Evolutionary conservation across 2,329 filamentous ascomycete genomes (phyloP).

Genomic region (Fusarium sororula): DNA sequence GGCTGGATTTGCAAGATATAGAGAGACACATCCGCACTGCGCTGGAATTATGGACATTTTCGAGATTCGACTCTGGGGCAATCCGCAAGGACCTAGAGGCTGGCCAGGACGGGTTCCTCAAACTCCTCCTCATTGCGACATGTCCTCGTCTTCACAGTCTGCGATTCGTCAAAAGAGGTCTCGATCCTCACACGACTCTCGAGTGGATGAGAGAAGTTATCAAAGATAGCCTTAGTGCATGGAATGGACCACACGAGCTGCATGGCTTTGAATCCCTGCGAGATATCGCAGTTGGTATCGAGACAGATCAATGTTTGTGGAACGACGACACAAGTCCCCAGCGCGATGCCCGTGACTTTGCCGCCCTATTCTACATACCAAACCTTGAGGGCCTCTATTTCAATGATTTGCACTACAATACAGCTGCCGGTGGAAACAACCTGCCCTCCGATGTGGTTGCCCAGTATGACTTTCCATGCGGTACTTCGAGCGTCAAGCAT

Average conservation of each 20-base stretch:
- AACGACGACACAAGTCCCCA: no score
- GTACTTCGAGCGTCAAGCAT: conserved; percentile 5
- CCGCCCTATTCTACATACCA: no score
- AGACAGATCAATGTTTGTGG: no score
- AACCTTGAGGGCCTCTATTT: no score
- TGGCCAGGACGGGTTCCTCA: conserved; percentile 25
- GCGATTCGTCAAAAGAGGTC: background rate
- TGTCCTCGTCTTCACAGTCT: conserved; percentile 23
- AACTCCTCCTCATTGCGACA: conserved; percentile 22
- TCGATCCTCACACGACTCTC: background rate
- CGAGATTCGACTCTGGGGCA: background rate
- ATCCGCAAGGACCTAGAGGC: background rate
- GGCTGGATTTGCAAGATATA: background rate
- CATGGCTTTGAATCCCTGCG: no score
- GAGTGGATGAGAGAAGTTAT: background rate
- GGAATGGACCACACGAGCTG: no score
- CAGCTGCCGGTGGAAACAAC: no score
- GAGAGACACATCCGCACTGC: background rate
- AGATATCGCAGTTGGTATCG: no score
- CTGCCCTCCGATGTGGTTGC: no score
- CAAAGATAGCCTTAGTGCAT: no score
- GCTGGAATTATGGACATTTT: background rate
- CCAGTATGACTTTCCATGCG: background rate
- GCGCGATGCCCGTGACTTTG: no score
- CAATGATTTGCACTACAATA: no score